Evolutionary conservation across 495 filamentous ascomycete species (phyloP).

Genomic region (Hypoxylon cercidicola): DNA sequence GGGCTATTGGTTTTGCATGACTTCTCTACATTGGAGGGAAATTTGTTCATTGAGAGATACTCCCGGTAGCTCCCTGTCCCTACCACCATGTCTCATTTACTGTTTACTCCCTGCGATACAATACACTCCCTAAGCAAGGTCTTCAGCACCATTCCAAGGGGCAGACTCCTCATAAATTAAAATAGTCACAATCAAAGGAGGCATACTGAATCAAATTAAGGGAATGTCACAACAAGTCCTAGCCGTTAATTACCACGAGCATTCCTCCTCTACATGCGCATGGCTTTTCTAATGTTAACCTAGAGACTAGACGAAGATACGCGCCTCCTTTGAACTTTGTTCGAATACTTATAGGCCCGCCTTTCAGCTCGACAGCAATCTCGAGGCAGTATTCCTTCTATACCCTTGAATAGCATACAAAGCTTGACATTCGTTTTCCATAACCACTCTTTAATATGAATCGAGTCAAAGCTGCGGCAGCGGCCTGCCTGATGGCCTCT

Average conservation of each 20-base stretch:
- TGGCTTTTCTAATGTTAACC: neutral
- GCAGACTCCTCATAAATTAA: conserved; percentile 9
- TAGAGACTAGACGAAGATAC: conserved; percentile 1
- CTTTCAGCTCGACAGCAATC: neutral
- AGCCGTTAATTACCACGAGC: conserved; percentile 9
- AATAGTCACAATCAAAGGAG: conserved; percentile 5
- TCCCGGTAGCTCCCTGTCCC: neutral
- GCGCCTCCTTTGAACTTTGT: conserved; percentile 6
- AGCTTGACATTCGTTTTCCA: neutral
- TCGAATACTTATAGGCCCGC: conserved; percentile 26
- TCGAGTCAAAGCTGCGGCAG: conserved; percentile 33
- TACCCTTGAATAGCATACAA: neutral
- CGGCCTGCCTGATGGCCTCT: conserved; percentile 42
- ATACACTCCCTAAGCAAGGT: neutral
- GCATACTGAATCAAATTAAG: conserved; percentile 9
- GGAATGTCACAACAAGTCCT: conserved; percentile 8
- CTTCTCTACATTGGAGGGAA: too few relatives aligned
- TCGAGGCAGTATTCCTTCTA: neutral
- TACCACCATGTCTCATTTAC: neutral
- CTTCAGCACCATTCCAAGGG: conserved; percentile 26
- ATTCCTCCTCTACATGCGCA: conserved; percentile 23
- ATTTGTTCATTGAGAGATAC: too few relatives aligned
- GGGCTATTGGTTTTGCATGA: too few relatives aligned
- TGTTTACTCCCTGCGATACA: neutral
- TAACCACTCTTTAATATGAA: conserved; percentile 34